Evolutionary conservation across 2,329 filamentous ascomycete species (phyloP).

Genomic region (Thielaviopsis cerberus): DNA sequence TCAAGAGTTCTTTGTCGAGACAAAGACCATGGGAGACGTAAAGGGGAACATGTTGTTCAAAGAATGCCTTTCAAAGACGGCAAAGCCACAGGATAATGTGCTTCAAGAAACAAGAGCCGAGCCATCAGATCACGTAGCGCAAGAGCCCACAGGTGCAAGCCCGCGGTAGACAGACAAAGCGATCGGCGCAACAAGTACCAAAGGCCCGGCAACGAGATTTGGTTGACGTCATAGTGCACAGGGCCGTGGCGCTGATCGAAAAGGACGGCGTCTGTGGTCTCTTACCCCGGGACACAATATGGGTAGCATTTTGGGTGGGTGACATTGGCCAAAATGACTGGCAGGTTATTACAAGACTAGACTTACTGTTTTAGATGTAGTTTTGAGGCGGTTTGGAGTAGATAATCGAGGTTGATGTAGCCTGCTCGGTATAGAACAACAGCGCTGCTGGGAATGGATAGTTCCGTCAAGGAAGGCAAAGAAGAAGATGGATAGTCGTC

Average conservation of each 20-base stretch:
- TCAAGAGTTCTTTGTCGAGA: neutral
- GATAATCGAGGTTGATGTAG: neutral
- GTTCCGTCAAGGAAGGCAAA: neutral
- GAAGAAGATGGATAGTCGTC: neutral
- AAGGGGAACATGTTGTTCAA: neutral
- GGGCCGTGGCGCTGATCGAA: neutral
- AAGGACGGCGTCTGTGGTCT: neutral
- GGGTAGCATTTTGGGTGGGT: neutral
- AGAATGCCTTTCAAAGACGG: neutral
- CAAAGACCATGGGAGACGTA: neutral
- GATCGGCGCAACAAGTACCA: neutral
- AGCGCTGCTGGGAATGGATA: neutral
- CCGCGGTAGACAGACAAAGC: neutral
- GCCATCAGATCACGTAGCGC: neutral
- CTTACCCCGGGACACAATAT: no score
- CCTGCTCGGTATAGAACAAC: neutral
- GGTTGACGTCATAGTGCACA: neutral
- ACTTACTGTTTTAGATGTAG: neutral
- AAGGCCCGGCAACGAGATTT: neutral
- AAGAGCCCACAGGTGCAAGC: neutral
- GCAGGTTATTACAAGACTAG: neutral
- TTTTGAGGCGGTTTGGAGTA: neutral
- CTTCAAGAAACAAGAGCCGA: neutral
- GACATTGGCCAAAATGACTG: neutral
- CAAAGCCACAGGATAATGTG: neutral